phyloP scores from a whole-genome alignment of 345 rosid species.

The Brassica napus region Da-Ae NC_063441.1:3492001-3492500 shows the following conservation, averaged over 20 bases:
- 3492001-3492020: constrained; percentile 81
- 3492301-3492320: constrained; percentile 73
- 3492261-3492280: constrained; percentile 16
- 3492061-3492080: constrained; percentile 63
- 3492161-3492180: constrained; percentile 96
- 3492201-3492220: constrained; percentile 51
- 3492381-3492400: neutral
- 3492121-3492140: neutral
- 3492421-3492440: constrained; percentile 55
- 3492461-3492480: constrained; percentile 82
- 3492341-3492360: constrained; percentile 55
- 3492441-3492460: constrained; percentile 91
- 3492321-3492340: constrained; percentile 90
- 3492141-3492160: constrained; percentile 76
- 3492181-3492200: constrained; percentile 82
- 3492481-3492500: constrained; percentile 87
- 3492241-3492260: neutral
- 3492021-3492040: constrained; percentile 92
- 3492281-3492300: constrained; percentile 72
- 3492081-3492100: constrained; percentile 82
- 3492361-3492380: neutral
- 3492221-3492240: constrained; percentile 44
- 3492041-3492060: constrained; percentile 93
- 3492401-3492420: neutral
- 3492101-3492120: constrained; percentile 42